Base-by-base conservation (phyloP, 1,139 yeast genomes). In the Pneumocystis wakefieldiae region DNA sequence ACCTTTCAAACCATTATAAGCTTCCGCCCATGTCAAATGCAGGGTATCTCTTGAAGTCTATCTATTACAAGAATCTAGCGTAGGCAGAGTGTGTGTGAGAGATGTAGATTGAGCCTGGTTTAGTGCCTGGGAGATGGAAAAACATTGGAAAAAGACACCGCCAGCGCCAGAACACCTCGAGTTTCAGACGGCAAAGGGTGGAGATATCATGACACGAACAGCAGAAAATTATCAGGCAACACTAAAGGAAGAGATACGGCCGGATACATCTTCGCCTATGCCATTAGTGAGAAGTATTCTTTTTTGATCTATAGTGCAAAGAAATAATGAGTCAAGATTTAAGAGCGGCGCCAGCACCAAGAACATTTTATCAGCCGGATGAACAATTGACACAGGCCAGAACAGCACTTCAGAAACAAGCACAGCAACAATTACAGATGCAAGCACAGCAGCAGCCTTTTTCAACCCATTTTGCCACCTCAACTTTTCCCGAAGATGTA, bases 111-210 rank as follows among this genome's bases (percentile, higher is more conserved):
- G 4, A 28, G 29, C 4, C 3, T 28, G 29, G 4, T 32, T 41
- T 60, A 57, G 64, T 35, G 65, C 67, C 7, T 65, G 57, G 42
- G 67, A 65, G 37, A 65, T 65, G 38, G 66, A 64, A 24, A 41
- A 57, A 57, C 64, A 64, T 41, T 63, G 66, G 65, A 60, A 63
- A 36, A 60, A 53, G 39, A 62, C 63, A 4, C 65, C 67, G 4
- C 67, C 67, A 3, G 65, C 67, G 3, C 66, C 66, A 15, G 67
- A 65, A 41, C 59, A 58, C n/a, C 59, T 65, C 38, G 67, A 65
- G 37, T 63, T 63, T 19, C 41, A 62, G 58, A 62, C 67, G 32
- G 67, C 67, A 28, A 62, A 64, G 10, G 67, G 67, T 12, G 67
- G 67, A 14, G 67, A 66, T 38, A 65, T 65, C 35, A 62, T 64